Evolutionary conservation across 2,329 filamentous ascomycete genomes (phyloP), one percentile per base, ranked within the genome.

Genomic region (Claviceps sp.): DNA sequence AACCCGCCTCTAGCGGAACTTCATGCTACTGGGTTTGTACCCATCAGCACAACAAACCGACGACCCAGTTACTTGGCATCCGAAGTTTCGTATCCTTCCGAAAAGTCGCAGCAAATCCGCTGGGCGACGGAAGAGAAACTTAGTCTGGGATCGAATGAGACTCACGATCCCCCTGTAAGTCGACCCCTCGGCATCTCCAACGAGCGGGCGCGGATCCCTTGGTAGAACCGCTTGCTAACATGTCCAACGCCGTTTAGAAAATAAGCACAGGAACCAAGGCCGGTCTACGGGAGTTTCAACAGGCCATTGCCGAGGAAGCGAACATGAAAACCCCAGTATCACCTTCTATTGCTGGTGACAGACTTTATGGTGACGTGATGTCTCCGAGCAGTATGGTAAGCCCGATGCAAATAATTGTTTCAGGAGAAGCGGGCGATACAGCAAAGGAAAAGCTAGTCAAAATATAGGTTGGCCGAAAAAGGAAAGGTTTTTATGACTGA

Each of bases 1-100:
- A 74, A 70, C 0, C 73, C 73, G 0, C 62, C 65, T 0, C 67
- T 58, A 1, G 63, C 61, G 16, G 76, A 79, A 55, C 67, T 79
- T 2, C 66, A 71, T 18, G 70, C 71, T 52, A 72, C 70, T 34
- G 49, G 48, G 2, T 41, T 52, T 49, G 50, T 45, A 40, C 40
- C 41, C 26, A 4, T 54, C 40, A 49, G 36, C 34, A 5, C 53
- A 49, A 36, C 48, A 36, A 18, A 46, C 9, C n/a, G 51, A 41
- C 42, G 40, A 8, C 36, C 36, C 43, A 26, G 40, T 34, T 38
- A 37, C 37, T 30, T 48, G 47, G 18, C 16, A 43, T 37, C 49
- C 30, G 14, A 56, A 14, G 14, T 38, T 34, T 38, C 37, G 16
- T 22, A 34, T 47, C 45, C 46, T 20, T 48, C 45, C 7, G 22